A percentile compares a stretch with the other conserved stretches of the same genome.
These are phyloP conservation scores for Mycena leptocephala DNA, from an alignment of 768 basidiomycete genomes.

Conservation along the genomic window DNA sequence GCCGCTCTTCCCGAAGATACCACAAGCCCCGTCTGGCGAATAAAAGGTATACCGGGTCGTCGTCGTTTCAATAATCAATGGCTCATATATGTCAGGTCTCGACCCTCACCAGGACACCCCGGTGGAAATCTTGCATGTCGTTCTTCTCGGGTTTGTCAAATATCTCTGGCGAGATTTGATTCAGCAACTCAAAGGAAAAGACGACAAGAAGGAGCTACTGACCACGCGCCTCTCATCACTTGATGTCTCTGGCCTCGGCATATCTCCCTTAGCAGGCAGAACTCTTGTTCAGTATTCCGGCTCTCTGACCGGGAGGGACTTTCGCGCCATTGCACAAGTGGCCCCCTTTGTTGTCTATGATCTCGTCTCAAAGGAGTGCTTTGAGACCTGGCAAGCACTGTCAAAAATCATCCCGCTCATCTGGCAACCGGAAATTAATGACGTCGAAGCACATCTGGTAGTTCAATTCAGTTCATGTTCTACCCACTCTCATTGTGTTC, in stretches of 20 bases:
- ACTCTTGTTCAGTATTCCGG: conserved; percentile 50
- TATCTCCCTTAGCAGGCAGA: conserved; percentile 45
- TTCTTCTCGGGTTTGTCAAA: conserved; percentile 54
- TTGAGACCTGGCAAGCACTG: conserved; percentile 52
- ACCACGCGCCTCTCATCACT: conserved; percentile 44
- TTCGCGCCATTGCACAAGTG: conserved; percentile 53
- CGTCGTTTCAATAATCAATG: no score
- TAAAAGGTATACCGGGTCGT: conserved; percentile 35
- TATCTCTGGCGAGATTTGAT: conserved; percentile 62
- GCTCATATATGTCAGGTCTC: no score
- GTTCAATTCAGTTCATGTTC: not conserved
- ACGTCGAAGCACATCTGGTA: conserved; percentile 37
- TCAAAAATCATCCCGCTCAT: conserved; percentile 53
- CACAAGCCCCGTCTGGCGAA: conserved; percentile 27
- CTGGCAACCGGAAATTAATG: conserved; percentile 57
- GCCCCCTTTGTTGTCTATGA: no score
- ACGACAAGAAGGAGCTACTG: conserved; percentile 43
- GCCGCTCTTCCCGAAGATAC: not conserved
- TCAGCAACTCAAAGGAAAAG: conserved; percentile 41
- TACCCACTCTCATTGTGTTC: not conserved
- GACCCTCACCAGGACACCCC: no score
- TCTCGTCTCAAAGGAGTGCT: no score
- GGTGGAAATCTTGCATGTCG: conserved; percentile 55
- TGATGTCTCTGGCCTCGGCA: conserved; percentile 51
- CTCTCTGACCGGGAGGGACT: conserved; percentile 55